Conservation (phyloP, 2,329 filamentous ascomycete genomes). For the Neurospora sp. region DNA sequence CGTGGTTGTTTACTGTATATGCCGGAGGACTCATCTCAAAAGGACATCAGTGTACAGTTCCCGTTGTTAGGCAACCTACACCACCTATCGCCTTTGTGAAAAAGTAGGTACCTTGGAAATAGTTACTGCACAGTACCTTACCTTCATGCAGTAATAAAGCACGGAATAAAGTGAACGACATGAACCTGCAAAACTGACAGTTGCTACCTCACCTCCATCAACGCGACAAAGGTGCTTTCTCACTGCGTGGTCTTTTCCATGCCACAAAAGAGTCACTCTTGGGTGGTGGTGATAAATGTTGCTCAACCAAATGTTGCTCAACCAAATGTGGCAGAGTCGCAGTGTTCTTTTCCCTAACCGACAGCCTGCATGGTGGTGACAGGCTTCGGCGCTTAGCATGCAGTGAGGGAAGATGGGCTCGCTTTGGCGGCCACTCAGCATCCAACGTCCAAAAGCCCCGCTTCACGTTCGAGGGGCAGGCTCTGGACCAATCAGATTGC, state of each 20-base stretch:
- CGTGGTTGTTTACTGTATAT: not conserved
- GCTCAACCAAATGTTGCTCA: not conserved
- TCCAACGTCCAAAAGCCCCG: not conserved
- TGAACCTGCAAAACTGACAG: not conserved
- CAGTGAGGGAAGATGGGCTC: slow-evolving; percentile 20
- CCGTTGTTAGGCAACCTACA: not conserved
- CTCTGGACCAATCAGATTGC: not conserved
- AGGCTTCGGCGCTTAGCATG: slow-evolving; percentile 46
- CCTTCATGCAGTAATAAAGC: not conserved
- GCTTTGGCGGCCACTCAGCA: slow-evolving; percentile 23
- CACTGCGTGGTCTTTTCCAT: not conserved
- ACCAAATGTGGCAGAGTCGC: not conserved
- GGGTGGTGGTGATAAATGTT: not conserved
- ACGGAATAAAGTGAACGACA: not conserved
- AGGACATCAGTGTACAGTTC: not conserved
- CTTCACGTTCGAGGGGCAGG: not conserved
- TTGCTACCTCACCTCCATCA: not conserved
- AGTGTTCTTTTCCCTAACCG: slow-evolving; percentile 16
- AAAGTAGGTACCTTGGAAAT: not conserved
- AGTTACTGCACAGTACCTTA: not conserved
- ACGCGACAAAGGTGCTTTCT: not conserved
- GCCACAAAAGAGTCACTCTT: not conserved
- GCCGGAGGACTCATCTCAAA: not conserved
- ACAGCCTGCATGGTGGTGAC: slow-evolving; percentile 38
- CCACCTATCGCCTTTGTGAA: not conserved